Conservation (phyloP, 2,329 filamentous ascomycete genomes). For the Hypoxylon sp. region DNA sequence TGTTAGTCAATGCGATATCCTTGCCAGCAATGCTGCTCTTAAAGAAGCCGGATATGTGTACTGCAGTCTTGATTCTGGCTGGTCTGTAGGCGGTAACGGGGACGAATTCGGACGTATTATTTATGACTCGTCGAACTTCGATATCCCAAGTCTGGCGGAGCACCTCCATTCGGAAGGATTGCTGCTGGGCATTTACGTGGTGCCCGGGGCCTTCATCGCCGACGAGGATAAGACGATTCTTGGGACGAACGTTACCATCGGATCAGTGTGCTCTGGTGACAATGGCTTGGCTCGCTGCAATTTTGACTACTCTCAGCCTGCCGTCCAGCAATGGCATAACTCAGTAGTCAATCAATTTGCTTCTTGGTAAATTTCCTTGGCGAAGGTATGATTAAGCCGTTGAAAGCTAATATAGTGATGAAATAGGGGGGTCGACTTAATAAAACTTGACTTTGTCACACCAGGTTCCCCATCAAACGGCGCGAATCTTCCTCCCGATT, state of each 20-base stretch:
- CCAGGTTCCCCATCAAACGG: neutral
- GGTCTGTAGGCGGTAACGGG: conserved; percentile 44
- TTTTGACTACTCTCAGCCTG: conserved; percentile 48
- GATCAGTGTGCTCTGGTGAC: conserved; percentile 42
- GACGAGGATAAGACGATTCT: conserved; percentile 48
- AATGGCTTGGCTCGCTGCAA: conserved; percentile 44
- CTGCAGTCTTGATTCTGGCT: conserved; percentile 52
- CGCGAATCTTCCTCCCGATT: neutral
- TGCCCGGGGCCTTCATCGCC: conserved; percentile 47
- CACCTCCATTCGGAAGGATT: conserved; percentile 48
- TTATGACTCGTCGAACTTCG: conserved; percentile 45
- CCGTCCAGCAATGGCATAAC: conserved; percentile 50
- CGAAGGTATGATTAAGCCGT: neutral
- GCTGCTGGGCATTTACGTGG: conserved; percentile 50
- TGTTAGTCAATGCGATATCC: conserved; percentile 45
- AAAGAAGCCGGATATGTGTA: conserved; percentile 45
- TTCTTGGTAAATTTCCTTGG: conserved; percentile 40
- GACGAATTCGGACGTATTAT: conserved; percentile 51
- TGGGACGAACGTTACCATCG: conserved; percentile 48
- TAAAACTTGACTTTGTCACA: neutral
- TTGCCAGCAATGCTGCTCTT: conserved; percentile 36
- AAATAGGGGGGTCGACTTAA: neutral
- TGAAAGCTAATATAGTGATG: neutral
- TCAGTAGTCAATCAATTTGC: conserved; percentile 50
- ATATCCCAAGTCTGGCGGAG: conserved; percentile 45